phyloP scores from a whole-genome alignment of 805 yeast species.

The Spathaspora sp. region DNA sequence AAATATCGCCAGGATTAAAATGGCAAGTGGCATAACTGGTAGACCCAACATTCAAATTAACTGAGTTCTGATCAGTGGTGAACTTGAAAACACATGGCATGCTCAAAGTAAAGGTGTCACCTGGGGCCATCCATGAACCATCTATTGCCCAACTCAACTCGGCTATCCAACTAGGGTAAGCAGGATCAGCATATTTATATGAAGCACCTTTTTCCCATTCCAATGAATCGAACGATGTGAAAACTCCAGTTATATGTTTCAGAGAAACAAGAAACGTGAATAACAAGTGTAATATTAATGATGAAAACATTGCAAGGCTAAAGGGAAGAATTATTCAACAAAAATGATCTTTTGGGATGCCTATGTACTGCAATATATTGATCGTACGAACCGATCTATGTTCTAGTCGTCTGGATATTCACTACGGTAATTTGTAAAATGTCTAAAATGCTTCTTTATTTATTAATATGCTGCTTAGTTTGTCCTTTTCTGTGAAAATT shows the following conservation, averaged over 20 bases:
- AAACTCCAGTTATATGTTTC: constrained; percentile 2
- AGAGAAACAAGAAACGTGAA: neutral
- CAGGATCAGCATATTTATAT: constrained; percentile 2
- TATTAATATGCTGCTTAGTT: too few species aligned
- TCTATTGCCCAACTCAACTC: constrained; percentile 17
- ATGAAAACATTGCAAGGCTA: neutral
- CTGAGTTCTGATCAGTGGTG: constrained; percentile 10
- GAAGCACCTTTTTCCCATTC: neutral
- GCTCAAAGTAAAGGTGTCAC: constrained; percentile 23
- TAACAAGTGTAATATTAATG: neutral
- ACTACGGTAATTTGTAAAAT: too few species aligned
- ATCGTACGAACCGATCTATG: too few species aligned
- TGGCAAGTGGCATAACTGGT: constrained; percentile 20
- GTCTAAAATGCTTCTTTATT: too few species aligned
- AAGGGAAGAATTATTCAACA: too few species aligned
- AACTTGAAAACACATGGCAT: constrained; percentile 25
- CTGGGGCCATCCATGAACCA: constrained; percentile 13
- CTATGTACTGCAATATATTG: too few species aligned
- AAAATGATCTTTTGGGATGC: too few species aligned
- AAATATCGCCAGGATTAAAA: constrained; percentile 14
- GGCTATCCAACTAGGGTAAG: constrained; percentile 15
- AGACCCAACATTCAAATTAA: constrained; percentile 14
- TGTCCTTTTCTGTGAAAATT: too few species aligned
- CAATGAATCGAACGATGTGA: neutral
- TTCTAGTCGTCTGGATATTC: too few species aligned